Evolutionary conservation across 1,284 basidiomycete genomes (phyloP), one percentile per base, ranked within the genome.

Genomic region (Papiliotrema fonsecae): DNA sequence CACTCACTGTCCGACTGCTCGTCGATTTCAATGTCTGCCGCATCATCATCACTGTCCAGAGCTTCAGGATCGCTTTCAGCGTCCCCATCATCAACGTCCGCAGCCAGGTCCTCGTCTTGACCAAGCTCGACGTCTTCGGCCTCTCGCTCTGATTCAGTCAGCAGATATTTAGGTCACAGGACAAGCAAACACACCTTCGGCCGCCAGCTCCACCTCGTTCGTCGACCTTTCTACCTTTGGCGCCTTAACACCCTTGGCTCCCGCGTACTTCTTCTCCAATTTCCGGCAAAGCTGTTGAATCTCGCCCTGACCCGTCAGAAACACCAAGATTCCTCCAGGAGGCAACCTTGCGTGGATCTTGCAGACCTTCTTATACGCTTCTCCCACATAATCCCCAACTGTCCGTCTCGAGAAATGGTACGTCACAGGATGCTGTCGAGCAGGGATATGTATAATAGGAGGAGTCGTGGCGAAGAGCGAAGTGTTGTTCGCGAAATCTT

Each of bases 341-440:
- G 85, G 85, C 5, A 88, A 71, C 5, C 84, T 77, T 6, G 83
- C 76, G 61, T 88, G 85, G 49, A 88, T 86, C 69, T 86, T 96
- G 57, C 80, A 78, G 2, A 89, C 80, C 73, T 99, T 98, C 66
- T 85, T 88, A 60, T 91, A 83, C 1, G 92, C 88, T 70, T 97
- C 92, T 4, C 79, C 81, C 38, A 97, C 82, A 65, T 98, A 98
- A 71, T 98, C 90, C 11, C 86, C 78, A 1, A 78, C 73, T 0
- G 96, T 99, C 39, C 85, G 81, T 24, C 91, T 82, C 57, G 83
- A 88, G 77, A 97, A 99, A 71, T 99, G 96, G 18, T 93, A 75
- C 0, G 92, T 94, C 28, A 99, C 96, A 0, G 93, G 89, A 74
- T 97, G 86, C 71, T 97, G 94, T 19, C 96, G 86, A 0, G 89